Base-by-base conservation (phyloP, 2,329 filamentous ascomycete species). In the Colletotrichum gloeosporioides region DNA sequence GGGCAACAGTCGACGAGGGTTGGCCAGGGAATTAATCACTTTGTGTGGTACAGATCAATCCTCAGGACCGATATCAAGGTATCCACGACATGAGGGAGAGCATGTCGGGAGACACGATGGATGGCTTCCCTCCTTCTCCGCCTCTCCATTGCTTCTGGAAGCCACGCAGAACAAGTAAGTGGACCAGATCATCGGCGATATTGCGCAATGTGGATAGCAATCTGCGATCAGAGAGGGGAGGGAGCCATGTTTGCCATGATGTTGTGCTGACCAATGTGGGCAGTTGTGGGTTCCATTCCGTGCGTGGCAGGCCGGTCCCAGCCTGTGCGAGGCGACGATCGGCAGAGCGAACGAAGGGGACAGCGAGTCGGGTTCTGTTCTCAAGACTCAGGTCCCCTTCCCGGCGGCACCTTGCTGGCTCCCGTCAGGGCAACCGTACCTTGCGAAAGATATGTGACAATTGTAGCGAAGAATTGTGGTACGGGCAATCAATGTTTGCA, bases 121-220 rank as follows among this genome's bases (percentile, higher is more conserved):
- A 12, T 31, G 62, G 73, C 16, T 36, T 49, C 63, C 25, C 27
- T 27, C 63, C 29, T 73, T 73, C 63, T 69, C 70, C 69, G 57
- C 57, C 69, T 69, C 69, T 25, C 69, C 70, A 76, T 76, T 76
- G 18, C 73, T 76, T 76, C 73, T 76, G 70, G 73, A 76, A 73
- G 69, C 63, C 44, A 31, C 57, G 64, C 67, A 64, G 73, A 76
- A 76, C 63, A 34, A 76, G 73, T 64, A 34, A 76, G 73, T 69
- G 57, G 64, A 76, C 59, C 73, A 49, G 73, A 59, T 76, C 69
- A 53, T 64, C 62, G 73, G 73, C 69, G 73, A 57, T 68, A 69
- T 68, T 73, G 64, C 73, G 57, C 71, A 71, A 73, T 39, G 73
- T 76, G 73, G 73, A 59, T 49, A 64, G 64, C 29, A 76, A 73